A percentile compares a stretch with the other conserved stretches of the same genome.
Evolutionary conservation across 2,329 filamentous ascomycete genomes (phyloP).

Genomic region (Aspergillus phoenicis): DNA sequence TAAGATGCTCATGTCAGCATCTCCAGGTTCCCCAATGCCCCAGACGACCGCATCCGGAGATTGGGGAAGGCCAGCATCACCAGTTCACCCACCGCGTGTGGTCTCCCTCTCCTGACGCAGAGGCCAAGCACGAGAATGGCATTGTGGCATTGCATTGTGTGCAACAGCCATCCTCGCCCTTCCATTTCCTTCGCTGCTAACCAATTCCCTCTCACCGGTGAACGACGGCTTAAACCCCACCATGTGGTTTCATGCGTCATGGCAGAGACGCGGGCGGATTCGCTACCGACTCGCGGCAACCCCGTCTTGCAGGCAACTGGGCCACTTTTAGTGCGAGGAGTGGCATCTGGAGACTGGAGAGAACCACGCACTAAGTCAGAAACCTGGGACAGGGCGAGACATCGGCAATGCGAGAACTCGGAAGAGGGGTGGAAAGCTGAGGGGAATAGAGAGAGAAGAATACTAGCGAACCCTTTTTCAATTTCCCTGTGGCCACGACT

Average conservation of each 20-base stretch:
- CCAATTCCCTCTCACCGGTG: constrained; percentile 27
- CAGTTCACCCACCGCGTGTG: too few species aligned
- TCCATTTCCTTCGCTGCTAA: constrained; percentile 21
- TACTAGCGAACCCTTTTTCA: background rate
- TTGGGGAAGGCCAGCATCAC: background rate
- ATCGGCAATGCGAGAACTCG: constrained; percentile 5
- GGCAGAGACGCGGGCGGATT: constrained; percentile 15
- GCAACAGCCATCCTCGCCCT: constrained; percentile 4
- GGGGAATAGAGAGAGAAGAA: background rate
- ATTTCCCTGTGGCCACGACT: constrained; percentile 2
- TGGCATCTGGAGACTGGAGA: constrained; percentile 6
- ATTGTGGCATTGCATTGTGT: background rate
- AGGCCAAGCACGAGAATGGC: constrained; percentile 1
- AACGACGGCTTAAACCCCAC: constrained; percentile 16
- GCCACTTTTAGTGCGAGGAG: background rate
- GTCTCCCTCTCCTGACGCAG: background rate
- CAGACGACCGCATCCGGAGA: too few species aligned
- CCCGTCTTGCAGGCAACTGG: constrained; percentile 6
- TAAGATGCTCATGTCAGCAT: background rate
- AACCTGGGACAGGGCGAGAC: background rate
- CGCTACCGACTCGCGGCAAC: constrained; percentile 13
- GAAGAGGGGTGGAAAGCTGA: background rate
- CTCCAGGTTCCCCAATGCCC: background rate
- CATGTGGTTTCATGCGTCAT: constrained; percentile 33
- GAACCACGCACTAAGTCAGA: constrained; percentile 7